Conservation (phyloP, 2,329 filamentous ascomycete genomes). For the Periconia sp. region DNA sequence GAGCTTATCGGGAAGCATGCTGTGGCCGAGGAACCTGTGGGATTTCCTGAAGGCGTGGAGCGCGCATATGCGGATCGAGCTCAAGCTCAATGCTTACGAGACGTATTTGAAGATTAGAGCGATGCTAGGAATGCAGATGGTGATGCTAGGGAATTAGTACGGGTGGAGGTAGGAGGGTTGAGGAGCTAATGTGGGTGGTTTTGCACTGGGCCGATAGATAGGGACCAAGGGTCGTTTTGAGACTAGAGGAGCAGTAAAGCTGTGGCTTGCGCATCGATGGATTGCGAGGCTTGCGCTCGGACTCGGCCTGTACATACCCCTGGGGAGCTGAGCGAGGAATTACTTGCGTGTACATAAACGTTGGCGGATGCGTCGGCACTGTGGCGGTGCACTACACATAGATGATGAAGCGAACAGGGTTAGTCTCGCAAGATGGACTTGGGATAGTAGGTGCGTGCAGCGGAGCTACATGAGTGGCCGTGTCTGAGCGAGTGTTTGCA, state of each 20-base stretch:
- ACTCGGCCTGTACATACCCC: background rate
- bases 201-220: too few relatives aligned
- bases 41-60: constrained; percentile 59
- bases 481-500: constrained; percentile 24
- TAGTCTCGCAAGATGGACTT: too few relatives aligned
- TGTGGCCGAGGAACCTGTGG: constrained; percentile 60
- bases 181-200: too few relatives aligned
- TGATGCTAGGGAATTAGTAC: constrained; percentile 12
- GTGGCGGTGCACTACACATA: constrained; percentile 9
- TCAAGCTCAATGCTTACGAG: constrained; percentile 66
- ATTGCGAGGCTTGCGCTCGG: too few relatives aligned
- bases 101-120: constrained; percentile 59
- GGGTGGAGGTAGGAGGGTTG: constrained; percentile 7
- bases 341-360: background rate
- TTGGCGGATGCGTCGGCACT: background rate
- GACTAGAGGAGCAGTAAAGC: too few relatives aligned
- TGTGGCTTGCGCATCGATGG: too few relatives aligned
- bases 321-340: background rate
- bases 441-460: too few relatives aligned
- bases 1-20: constrained; percentile 52
- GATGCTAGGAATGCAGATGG: constrained; percentile 52
- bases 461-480: background rate
- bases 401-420: too few relatives aligned
- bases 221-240: too few relatives aligned
- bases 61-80: constrained; percentile 61